Evolutionary conservation across 768 basidiomycete genomes (phyloP), one percentile per base, ranked within the genome.

Genomic region (Hericium coralloides): DNA sequence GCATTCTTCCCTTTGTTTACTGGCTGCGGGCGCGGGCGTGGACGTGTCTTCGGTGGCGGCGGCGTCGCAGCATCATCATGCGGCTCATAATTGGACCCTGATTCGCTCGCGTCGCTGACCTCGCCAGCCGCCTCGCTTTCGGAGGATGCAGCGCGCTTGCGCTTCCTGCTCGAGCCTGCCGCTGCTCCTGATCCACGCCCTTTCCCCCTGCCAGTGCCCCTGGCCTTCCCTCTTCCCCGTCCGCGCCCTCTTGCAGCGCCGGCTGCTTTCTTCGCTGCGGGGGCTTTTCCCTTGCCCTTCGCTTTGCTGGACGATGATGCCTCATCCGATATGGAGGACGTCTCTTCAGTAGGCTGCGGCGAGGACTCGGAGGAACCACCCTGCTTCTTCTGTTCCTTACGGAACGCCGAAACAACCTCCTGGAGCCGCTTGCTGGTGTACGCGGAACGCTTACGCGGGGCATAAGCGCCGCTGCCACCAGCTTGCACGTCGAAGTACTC

Each of bases 351-450:
- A 8, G 38, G 18, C 6, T 23, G 20, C 25, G 38, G n/a, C 6
- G 31, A 18, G 37, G 49, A 25, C 14, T 36, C 37, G 23, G 18
- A 23, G 22, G 53, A 15, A 31, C 22, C 15, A 17, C 25, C 22
- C 52, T 49, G 64, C 72, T 59, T 72, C 65, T 59, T 63, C 37
- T 67, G 70, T 58, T 73, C 69, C 66, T 82, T 86, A 55, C 89
- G 78, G 66, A 87, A 90, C 58, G 89, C 89, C 25, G 81, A 76
- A n/a, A 93, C 85, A 9, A 92, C 87, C 66, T 92, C 79, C 67
- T 95, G 90, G 57, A 97, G 72, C 8, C 94, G 81, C 70, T 92
- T 95, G 68, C 88, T 91, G 3, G 86, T 73, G 63, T 95, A 95
- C 4, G 84, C 88, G 61, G 89, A 86, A 38, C 89, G 80, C 65